phyloP scores from a whole-genome alignment of 2,329 filamentous ascomycete species.

The Coleophoma crateriformis region DNA sequence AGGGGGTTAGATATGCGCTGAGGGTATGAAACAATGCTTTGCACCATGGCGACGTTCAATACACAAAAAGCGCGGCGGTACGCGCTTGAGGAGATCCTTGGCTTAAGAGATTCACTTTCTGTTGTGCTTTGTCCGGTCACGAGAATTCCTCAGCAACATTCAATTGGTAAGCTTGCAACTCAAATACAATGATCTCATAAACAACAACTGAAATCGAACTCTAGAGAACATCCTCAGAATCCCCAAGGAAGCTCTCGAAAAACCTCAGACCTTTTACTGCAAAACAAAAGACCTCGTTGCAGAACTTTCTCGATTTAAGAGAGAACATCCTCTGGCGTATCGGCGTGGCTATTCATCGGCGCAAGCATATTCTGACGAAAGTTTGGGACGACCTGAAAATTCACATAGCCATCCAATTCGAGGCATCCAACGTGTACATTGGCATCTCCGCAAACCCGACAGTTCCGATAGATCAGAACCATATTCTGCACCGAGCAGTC shows the following conservation, averaged over 20 bases:
- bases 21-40: neutral
- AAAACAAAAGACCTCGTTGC: slow-evolving; percentile 12
- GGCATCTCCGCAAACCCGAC: slow-evolving; percentile 23
- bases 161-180: slow-evolving; percentile 17
- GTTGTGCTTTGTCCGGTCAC: slow-evolving; percentile 14
- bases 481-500: slow-evolving; percentile 47
- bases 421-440: slow-evolving; percentile 13
- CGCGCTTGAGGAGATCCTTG: slow-evolving; percentile 18
- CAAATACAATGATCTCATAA: neutral
- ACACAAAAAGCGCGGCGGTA: slow-evolving; percentile 11
- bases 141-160: slow-evolving; percentile 20
- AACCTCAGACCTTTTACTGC: slow-evolving; percentile 15
- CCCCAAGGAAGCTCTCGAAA: slow-evolving; percentile 16
- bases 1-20: neutral
- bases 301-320: neutral
- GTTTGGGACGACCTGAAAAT: slow-evolving; percentile 7
- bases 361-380: slow-evolving; percentile 11
- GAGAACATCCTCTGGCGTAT: neutral
- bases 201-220: neutral
- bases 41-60: too few species aligned
- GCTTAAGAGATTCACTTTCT: slow-evolving; percentile 17
- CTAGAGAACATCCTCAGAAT: slow-evolving; percentile 17
- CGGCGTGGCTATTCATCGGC: neutral
- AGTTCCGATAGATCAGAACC: slow-evolving; percentile 27
- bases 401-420: slow-evolving; percentile 4